Evolutionary conservation across 805 yeast genomes (phyloP).

Genomic region (Yamadazyma scolyti): DNA sequence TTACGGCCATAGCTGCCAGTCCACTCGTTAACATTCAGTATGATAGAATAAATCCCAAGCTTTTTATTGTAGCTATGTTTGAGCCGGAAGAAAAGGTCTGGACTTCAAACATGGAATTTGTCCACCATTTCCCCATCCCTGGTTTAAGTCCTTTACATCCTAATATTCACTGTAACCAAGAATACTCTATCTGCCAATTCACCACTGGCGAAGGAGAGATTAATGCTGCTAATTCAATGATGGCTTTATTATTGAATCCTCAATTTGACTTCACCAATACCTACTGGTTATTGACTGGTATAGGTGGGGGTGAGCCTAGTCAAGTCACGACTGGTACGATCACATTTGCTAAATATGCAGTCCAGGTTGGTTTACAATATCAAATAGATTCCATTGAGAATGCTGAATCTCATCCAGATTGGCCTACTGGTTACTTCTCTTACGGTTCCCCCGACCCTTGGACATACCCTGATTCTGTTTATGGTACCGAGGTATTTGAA

Average conservation of each 20-base stretch:
- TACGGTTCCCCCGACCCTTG: constrained; percentile 49
- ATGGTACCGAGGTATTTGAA: constrained; percentile 66
- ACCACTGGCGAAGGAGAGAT: constrained; percentile 71
- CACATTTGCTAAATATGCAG: constrained; percentile 57
- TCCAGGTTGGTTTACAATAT: constrained; percentile 58
- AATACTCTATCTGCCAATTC: constrained; percentile 51
- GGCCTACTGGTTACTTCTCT: constrained; percentile 60
- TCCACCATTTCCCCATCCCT: constrained; percentile 57
- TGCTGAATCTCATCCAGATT: constrained; percentile 33
- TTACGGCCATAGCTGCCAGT: neutral
- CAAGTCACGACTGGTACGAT: constrained; percentile 58
- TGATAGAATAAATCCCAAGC: constrained; percentile 43
- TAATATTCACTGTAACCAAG: constrained; percentile 48
- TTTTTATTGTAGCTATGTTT: constrained; percentile 55
- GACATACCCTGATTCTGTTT: constrained; percentile 50
- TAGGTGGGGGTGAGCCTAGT: constrained; percentile 61
- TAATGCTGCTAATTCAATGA: constrained; percentile 59
- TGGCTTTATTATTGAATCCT: constrained; percentile 52
- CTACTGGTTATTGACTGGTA: constrained; percentile 62
- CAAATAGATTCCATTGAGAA: constrained; percentile 51
- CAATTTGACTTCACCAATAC: constrained; percentile 56
- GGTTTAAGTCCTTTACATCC: constrained; percentile 64
- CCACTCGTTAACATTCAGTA: neutral
- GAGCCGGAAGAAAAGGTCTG: constrained; percentile 50
- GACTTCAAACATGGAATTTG: constrained; percentile 45